phyloP scores from a whole-genome alignment of 345 rosid genomes.

The Acer negundo region DNA sequence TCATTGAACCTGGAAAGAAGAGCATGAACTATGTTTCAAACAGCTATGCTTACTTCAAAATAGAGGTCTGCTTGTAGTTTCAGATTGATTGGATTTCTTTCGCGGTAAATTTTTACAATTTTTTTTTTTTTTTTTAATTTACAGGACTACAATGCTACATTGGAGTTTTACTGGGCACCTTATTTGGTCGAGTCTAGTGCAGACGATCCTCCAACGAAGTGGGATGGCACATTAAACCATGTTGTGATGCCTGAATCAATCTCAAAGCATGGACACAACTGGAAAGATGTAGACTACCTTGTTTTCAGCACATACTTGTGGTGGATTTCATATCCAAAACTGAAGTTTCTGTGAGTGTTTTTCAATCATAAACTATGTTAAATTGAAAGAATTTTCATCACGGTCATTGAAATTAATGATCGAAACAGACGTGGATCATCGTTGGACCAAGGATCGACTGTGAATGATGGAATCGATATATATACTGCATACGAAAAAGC shows the following conservation, averaged over 20 bases:
- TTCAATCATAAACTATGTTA: background rate
- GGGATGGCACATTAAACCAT: constrained; percentile 48
- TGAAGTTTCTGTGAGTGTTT: constrained; percentile 56
- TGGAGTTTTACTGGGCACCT: constrained; percentile 75
- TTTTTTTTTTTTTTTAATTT: background rate
- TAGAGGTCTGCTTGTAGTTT: constrained; percentile 36
- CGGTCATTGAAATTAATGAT: background rate
- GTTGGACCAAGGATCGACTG: constrained; percentile 50
- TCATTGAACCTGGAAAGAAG: constrained; percentile 37
- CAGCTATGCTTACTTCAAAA: constrained; percentile 35
- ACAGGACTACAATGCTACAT: constrained; percentile 58
- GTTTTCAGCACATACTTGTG: constrained; percentile 67
- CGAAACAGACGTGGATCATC: constrained; percentile 58
- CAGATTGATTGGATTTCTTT: background rate
- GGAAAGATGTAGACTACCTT: constrained; percentile 56
- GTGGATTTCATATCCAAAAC: constrained; percentile 54
- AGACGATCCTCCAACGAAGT: constrained; percentile 55
- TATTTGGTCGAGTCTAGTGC: constrained; percentile 64
- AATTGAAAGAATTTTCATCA: background rate
- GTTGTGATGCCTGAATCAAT: constrained; percentile 55
- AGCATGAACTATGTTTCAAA: constrained; percentile 38
- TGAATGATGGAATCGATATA: constrained; percentile 54
- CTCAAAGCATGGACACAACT: constrained; percentile 51
- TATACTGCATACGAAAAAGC: constrained; percentile 50
- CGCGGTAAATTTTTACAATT: background rate